Evolutionary conservation across 257 asterid species (phyloP).

Genomic region (Buddleja alternifolia): DNA sequence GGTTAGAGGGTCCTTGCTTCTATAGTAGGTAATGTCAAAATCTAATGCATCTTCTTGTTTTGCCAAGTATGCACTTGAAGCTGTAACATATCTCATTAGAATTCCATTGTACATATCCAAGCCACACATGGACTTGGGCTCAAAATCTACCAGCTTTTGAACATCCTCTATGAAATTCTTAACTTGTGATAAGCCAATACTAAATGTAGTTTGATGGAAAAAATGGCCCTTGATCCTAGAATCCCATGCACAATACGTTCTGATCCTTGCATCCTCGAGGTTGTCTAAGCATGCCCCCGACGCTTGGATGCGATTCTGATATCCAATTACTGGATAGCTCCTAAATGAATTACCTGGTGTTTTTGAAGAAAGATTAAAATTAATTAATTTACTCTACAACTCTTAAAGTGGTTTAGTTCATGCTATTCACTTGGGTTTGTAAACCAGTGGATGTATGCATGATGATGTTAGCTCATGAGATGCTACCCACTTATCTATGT

Average conservation of each 20-base stretch:
- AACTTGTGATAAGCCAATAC: constrained; percentile 47
- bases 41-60: constrained; percentile 60
- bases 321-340: constrained; percentile 58
- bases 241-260: constrained; percentile 64
- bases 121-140: constrained; percentile 56
- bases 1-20: constrained; percentile 52
- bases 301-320: constrained; percentile 57
- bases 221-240: constrained; percentile 53
- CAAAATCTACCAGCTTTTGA: constrained; percentile 42
- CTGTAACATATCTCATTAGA: constrained; percentile 57
- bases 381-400: neutral
- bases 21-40: constrained; percentile 61
- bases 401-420: no score
- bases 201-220: constrained; percentile 62
- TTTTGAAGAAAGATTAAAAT: no score
- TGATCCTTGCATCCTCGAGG: constrained; percentile 32
- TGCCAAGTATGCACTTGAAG: constrained; percentile 59
- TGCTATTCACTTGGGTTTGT: no score
- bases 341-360: constrained; percentile 40
- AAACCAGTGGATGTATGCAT: no score
- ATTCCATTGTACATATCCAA: constrained; percentile 60
- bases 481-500: no score
- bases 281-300: constrained; percentile 67
- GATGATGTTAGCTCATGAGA: no score
- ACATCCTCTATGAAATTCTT: constrained; percentile 55